phyloP scores from a whole-genome alignment of 441 rosid species.

The Syzygium syzygioides region DNA sequence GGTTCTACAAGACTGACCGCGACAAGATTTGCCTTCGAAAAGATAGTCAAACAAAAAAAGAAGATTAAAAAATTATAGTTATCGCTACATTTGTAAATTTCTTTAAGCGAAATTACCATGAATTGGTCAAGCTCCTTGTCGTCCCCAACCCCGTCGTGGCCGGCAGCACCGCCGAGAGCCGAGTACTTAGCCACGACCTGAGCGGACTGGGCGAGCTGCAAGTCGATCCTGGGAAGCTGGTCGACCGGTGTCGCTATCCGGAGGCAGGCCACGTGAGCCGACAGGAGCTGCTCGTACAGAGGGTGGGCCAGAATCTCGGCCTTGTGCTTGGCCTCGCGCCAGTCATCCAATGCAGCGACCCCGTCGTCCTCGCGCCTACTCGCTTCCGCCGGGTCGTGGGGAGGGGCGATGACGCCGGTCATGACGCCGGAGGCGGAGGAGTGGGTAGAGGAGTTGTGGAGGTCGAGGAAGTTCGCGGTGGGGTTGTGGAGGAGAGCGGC shows the following conservation, averaged over 20 bases:
- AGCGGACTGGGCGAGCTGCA: slow-evolving; percentile 4
- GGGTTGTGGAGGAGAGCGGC: neutral
- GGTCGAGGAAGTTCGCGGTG: neutral
- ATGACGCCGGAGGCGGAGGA: neutral
- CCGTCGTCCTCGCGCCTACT: neutral
- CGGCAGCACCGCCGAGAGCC: slow-evolving; percentile 3
- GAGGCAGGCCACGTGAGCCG: slow-evolving; percentile 10
- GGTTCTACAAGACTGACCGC: neutral
- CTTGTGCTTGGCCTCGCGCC: neutral
- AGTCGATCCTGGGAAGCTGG: slow-evolving; percentile 4
- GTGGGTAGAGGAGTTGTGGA: neutral
- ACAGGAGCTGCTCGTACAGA: slow-evolving; percentile 8
- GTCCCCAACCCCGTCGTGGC: neutral
- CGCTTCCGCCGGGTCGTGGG: neutral
- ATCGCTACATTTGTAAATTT: neutral
- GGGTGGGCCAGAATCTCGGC: slow-evolving; percentile 6
- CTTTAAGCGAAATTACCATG: neutral
- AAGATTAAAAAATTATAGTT: neutral
- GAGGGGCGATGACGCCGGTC: neutral
- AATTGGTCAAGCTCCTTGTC: slow-evolving; percentile 8
- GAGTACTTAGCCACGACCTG: slow-evolving; percentile 6
- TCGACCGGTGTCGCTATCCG: slow-evolving; percentile 8
- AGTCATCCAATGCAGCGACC: neutral
- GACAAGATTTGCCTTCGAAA: neutral
- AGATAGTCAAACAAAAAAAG: neutral